Conservation (phyloP, 140 eudicot species). For the Bidens hawaiensis region DNA sequence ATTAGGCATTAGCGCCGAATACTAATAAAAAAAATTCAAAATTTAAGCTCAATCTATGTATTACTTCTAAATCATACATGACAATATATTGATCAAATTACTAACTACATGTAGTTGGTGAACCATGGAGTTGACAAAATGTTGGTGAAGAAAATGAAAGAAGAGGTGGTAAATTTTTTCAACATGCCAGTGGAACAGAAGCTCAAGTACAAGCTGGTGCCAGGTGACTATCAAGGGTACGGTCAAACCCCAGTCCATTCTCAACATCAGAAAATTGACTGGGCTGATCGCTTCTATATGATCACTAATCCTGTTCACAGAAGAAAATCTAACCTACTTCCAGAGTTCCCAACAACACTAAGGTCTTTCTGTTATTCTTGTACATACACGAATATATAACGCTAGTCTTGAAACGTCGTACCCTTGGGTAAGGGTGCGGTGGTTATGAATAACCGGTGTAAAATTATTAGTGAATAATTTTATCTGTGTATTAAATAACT, state of each 20-base stretch:
- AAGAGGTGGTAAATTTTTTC: no score
- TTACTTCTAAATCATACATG: no score
- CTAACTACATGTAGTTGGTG: constrained; percentile 44
- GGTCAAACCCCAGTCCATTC: constrained; percentile 52
- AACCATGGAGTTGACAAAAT: constrained; percentile 51
- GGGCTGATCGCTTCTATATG: constrained; percentile 53
- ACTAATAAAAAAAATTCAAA: no score
- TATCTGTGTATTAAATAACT: no score
- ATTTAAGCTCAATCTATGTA: no score
- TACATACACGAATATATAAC: no score
- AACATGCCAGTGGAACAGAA: constrained; percentile 41
- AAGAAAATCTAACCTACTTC: constrained; percentile 49
- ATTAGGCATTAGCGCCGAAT: no score
- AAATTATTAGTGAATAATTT: no score
- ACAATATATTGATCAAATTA: no score
- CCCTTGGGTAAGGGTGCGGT: no score
- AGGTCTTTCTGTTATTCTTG: constrained; percentile 23
- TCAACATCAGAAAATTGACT: constrained; percentile 49
- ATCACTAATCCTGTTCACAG: constrained; percentile 35
- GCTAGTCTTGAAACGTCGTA: no score
- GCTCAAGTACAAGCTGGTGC: constrained; percentile 30
- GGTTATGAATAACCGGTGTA: no score
- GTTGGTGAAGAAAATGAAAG: constrained; percentile 43
- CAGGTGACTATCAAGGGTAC: constrained; percentile 46
- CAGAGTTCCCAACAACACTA: constrained; percentile 39